A percentile compares a stretch with the other conserved stretches of the same genome.
Conservation (phyloP, 306 rosid genomes). For the Datisca glomerata region DNA sequence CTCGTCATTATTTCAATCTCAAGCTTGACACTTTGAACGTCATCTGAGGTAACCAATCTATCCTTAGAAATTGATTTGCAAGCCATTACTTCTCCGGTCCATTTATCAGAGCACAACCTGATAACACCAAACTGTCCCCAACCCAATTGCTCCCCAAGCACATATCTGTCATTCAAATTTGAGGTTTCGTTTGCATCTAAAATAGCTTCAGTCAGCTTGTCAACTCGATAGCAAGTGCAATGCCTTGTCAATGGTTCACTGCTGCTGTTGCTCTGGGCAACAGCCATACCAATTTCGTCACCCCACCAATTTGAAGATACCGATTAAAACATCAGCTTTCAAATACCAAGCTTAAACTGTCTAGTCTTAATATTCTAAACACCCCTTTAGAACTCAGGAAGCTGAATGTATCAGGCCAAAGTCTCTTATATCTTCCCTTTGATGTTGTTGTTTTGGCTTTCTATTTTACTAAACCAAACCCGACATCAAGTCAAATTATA, state of each 20-base stretch:
- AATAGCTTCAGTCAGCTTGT: conserved; percentile 35
- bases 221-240: conserved; percentile 37
- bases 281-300: conserved; percentile 33
- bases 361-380: conserved; percentile 1
- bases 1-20: conserved; percentile 67
- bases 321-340: conserved; percentile 11
- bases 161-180: conserved; percentile 39
- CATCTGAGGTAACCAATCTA: conserved; percentile 49
- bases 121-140: conserved; percentile 73
- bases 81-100: conserved; percentile 55
- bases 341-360: conserved; percentile 1
- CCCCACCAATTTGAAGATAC: conserved; percentile 19
- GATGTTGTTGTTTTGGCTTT: conserved; percentile 7
- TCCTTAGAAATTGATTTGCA: conserved; percentile 71
- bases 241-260: conserved; percentile 27
- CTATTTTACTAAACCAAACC: conserved; percentile 10
- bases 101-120: conserved; percentile 44
- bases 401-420: conserved; percentile 8
- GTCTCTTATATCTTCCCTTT: too few species aligned
- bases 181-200: conserved; percentile 35
- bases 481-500: conserved; percentile 14
- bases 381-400: conserved; percentile 2
- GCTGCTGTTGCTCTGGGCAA: conserved; percentile 34
- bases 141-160: conserved; percentile 56
- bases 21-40: conserved; percentile 50